A percentile compares a stretch with the other conserved stretches of the same genome.
phyloP scores from a whole-genome alignment of 208 protist species.

The Leptomonas seymouri region DNA sequence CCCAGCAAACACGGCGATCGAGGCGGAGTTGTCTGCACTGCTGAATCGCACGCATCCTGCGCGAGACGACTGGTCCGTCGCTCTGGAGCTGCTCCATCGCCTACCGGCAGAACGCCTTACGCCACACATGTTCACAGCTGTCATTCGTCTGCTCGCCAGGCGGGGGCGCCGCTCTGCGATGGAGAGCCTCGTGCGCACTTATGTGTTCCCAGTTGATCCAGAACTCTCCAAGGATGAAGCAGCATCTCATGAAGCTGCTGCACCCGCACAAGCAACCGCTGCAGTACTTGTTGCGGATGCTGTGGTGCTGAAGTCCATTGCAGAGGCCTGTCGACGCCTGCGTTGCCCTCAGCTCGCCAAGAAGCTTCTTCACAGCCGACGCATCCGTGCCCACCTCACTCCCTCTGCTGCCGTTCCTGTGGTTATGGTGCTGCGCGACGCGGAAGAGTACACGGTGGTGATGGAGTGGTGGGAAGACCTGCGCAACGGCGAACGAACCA shows the following conservation, averaged over 20 bases:
- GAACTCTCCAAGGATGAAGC: background rate
- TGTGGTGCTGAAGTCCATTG: conserved; percentile 23
- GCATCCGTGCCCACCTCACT: conserved; percentile 15
- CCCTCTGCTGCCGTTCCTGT: conserved; percentile 33
- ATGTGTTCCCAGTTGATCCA: conserved; percentile 2
- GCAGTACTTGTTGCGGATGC: conserved; percentile 11
- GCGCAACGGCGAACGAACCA: background rate
- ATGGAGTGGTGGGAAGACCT: conserved; percentile 26
- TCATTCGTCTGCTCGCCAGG: conserved; percentile 18
- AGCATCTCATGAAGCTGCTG: background rate
- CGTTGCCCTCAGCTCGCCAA: conserved; percentile 11
- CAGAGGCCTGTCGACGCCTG: conserved; percentile 20
- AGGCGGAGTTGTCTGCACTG: background rate
- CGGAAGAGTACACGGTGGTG: conserved; percentile 7
- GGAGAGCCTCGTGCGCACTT: conserved; percentile 5
- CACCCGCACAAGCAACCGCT: conserved; percentile 14
- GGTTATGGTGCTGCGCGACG: conserved; percentile 32
- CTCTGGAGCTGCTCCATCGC: conserved; percentile 11
- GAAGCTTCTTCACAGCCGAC: conserved; percentile 1
- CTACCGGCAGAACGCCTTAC: conserved; percentile 14
- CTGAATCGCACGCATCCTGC: background rate
- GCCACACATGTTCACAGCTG: conserved; percentile 21
- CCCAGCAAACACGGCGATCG: background rate
- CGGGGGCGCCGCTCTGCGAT: conserved; percentile 10
- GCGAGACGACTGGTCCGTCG: conserved; percentile 1